Conservation (phyloP, 208 protist species). For the Trypanosoma theileri region DNA sequence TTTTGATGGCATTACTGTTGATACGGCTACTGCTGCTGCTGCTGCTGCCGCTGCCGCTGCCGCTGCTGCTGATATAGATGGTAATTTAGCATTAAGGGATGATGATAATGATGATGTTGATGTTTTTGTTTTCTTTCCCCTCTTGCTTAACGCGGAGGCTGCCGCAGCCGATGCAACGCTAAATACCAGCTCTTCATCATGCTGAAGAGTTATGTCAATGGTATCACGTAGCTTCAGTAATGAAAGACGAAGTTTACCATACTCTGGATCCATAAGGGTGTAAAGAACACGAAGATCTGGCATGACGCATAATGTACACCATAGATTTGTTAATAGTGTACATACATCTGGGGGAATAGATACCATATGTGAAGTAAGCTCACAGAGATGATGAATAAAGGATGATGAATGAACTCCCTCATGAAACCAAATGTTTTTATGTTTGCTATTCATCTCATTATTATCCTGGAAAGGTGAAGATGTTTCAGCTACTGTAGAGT, state of each 20-base stretch:
- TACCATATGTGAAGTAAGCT: conserved; percentile 41
- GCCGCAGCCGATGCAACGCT: conserved; percentile 35
- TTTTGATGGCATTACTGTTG: neutral
- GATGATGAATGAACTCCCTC: conserved; percentile 39
- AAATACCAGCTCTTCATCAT: conserved; percentile 30
- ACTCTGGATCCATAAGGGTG: conserved; percentile 59
- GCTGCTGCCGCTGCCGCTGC: neutral
- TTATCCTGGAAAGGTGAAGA: neutral
- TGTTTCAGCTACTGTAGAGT: neutral
- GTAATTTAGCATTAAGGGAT: neutral
- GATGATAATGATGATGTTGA: neutral
- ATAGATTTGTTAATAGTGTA: conserved; percentile 46
- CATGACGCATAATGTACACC: conserved; percentile 48
- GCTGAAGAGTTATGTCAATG: conserved; percentile 35
- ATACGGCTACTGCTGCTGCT: neutral
- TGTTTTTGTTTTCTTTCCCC: neutral
- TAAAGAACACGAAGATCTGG: conserved; percentile 71
- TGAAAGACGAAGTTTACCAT: conserved; percentile 44
- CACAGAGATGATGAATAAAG: conserved; percentile 40
- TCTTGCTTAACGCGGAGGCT: conserved; percentile 20
- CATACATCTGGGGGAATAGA: conserved; percentile 42
- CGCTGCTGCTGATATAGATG: neutral
- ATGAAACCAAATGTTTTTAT: conserved; percentile 51
- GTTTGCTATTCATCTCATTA: neutral
- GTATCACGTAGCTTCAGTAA: conserved; percentile 38